Conservation (phyloP, 2,329 filamentous ascomycete species). For the Neofusicoccum parvum region DNA sequence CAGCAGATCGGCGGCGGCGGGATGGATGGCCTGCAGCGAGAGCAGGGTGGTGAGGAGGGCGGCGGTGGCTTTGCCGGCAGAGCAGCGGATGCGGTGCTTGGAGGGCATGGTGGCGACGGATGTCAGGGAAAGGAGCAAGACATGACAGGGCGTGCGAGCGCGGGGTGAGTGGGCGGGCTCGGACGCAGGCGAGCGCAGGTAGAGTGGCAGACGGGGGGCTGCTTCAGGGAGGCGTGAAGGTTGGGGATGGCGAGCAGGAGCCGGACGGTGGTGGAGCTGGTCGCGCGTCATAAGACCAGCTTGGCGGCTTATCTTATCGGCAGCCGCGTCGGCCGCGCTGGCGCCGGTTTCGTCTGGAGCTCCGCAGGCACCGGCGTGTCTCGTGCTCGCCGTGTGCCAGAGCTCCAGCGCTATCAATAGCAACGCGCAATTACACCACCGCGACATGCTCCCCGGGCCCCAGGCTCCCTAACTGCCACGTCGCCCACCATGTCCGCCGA, state of each 20-base stretch:
- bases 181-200: neutral
- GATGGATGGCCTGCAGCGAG: conserved; percentile 52
- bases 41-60: conserved; percentile 68
- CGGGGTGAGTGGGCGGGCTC: neutral
- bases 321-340: neutral
- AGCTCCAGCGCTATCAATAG: conserved; percentile 5
- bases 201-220: neutral
- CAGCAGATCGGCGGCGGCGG: neutral
- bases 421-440: conserved; percentile 12
- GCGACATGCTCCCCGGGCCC: conserved; percentile 14
- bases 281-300: conserved; percentile 9
- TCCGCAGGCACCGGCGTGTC: conserved; percentile 21
- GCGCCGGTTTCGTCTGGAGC: conserved; percentile 11
- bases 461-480: conserved; percentile 10
- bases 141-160: conserved; percentile 32
- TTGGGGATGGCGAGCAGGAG: neutral
- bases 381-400: conserved; percentile 28
- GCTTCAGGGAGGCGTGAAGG: neutral
- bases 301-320: neutral
- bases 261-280: conserved; percentile 1
- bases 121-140: conserved; percentile 23
- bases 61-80: conserved; percentile 36
- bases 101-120: conserved; percentile 25
- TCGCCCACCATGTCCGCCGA: conserved; percentile 27
- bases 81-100: conserved; percentile 20